Percentiles rank a stretch among this genome's conserved stretches.
phyloP scores from a whole-genome alignment of 257 asterid genomes.

The Petrea volubilis region DNA sequence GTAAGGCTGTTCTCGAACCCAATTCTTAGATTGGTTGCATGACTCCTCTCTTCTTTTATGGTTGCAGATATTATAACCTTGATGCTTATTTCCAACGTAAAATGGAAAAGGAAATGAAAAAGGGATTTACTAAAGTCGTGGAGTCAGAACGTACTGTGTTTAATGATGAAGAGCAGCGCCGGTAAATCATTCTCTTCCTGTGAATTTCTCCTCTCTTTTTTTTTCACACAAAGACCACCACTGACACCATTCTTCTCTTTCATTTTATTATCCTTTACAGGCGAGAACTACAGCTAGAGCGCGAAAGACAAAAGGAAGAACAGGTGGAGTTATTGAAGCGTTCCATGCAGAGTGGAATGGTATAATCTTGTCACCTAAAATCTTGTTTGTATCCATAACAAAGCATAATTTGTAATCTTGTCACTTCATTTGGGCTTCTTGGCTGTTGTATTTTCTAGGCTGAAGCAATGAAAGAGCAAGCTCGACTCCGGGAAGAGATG shows the following conservation, averaged over 20 bases:
- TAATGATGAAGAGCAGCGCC: constrained; percentile 89
- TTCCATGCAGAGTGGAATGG: constrained; percentile 96
- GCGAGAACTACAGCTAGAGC: constrained; percentile 71
- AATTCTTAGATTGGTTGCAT: neutral
- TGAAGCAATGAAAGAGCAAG: constrained; percentile 99
- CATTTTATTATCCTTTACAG: constrained; percentile 36
- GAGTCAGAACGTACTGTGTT: constrained; percentile 79
- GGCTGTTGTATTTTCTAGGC: constrained; percentile 49
- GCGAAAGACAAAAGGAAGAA: constrained; percentile 80
- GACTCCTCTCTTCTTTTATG: constrained; percentile 16
- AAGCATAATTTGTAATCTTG: neutral
- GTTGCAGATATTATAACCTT: constrained; percentile 79
- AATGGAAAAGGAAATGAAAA: constrained; percentile 72
- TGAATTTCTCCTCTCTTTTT: neutral
- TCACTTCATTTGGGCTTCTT: neutral
- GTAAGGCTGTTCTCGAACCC: neutral
- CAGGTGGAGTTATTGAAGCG: constrained; percentile 74
- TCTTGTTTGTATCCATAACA: neutral
- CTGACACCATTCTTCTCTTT: neutral
- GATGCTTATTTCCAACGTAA: constrained; percentile 67
- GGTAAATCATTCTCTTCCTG: constrained; percentile 39
- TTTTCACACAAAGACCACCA: neutral
- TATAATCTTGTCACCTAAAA: constrained; percentile 19
- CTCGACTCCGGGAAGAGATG: constrained; percentile 96
- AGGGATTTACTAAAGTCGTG: constrained; percentile 52